phyloP scores from a whole-genome alignment of 1,139 yeast species.

The Hyphopichia burtonii region DNA sequence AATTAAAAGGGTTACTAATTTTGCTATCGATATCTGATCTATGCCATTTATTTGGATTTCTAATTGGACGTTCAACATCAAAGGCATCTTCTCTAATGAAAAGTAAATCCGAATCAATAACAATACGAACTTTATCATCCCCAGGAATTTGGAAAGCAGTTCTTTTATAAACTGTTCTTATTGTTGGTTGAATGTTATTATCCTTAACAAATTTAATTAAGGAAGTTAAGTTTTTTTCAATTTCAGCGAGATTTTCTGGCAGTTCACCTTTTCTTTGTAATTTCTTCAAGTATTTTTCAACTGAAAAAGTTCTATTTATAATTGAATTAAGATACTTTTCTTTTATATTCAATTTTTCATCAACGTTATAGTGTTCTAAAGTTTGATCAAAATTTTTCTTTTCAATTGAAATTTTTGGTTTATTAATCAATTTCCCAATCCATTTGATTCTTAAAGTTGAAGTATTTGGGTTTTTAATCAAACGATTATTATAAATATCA shows the following conservation, averaged over 20 bases:
- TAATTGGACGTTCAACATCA: conserved; percentile 79
- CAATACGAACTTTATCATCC: conserved; percentile 85
- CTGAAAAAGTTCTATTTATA: conserved; percentile 42
- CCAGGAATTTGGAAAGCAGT: conserved; percentile 99
- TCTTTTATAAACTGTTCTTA: conserved; percentile 84
- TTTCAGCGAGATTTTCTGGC: conserved; percentile 36
- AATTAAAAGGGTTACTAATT: conserved; percentile 64
- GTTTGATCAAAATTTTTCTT: conserved; percentile 67
- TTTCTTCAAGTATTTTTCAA: conserved; percentile 37
- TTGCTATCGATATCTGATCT: conserved; percentile 84
- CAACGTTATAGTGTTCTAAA: conserved; percentile 54
- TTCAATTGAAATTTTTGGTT: conserved; percentile 78
- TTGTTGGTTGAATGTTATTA: conserved; percentile 73
- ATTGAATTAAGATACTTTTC: conserved; percentile 75
- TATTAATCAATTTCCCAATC: conserved; percentile 79
- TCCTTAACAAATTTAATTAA: conserved; percentile 67
- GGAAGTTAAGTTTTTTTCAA: conserved; percentile 58
- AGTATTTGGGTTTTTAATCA: conserved; percentile 66
- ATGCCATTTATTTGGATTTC: conserved; percentile 91
- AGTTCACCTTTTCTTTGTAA: conserved; percentile 24
- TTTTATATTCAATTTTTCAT: conserved; percentile 64
- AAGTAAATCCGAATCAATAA: conserved; percentile 83
- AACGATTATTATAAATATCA: conserved; percentile 81
- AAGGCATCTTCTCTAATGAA: conserved; percentile 90
- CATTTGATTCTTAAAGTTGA: conserved; percentile 84